Evolutionary conservation across 345 rosid species (phyloP).

Genomic region (Citrus hindsii): DNA sequence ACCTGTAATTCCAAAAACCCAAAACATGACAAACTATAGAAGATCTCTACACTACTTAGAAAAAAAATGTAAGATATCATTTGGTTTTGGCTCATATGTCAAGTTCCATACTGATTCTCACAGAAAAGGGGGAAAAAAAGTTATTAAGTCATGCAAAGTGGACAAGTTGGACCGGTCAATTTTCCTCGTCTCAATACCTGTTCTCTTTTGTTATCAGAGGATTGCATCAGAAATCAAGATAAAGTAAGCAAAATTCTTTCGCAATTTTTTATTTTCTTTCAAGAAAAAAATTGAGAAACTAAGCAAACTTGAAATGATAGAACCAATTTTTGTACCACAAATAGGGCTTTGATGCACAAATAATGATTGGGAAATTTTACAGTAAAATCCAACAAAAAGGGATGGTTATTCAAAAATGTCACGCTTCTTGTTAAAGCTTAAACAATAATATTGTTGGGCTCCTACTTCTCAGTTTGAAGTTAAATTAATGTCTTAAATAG

Average conservation of each 20-base stretch:
- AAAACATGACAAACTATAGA: background rate
- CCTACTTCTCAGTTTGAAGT: background rate
- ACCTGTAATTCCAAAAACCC: slow-evolving; percentile 43
- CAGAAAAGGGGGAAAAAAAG: background rate
- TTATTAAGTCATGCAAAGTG: background rate
- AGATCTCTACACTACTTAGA: background rate
- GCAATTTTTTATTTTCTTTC: no score
- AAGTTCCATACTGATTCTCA: background rate
- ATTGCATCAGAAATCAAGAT: background rate
- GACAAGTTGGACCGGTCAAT: background rate
- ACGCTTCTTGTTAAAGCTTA: background rate
- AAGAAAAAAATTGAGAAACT: no score
- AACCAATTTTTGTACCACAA: background rate
- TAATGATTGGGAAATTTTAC: background rate
- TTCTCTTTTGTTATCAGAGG: background rate
- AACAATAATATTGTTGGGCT: background rate
- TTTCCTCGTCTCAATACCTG: background rate
- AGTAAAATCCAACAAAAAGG: background rate
- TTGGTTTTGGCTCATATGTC: background rate
- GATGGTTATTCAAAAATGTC: slow-evolving; percentile 1
- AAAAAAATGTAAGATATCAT: background rate
- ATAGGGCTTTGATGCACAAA: background rate
- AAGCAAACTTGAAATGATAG: background rate
- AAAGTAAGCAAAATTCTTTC: background rate
- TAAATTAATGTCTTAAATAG: background rate